Conservation (phyloP, 2,329 filamentous ascomycete species). For the Scytalidium sp. region DNA sequence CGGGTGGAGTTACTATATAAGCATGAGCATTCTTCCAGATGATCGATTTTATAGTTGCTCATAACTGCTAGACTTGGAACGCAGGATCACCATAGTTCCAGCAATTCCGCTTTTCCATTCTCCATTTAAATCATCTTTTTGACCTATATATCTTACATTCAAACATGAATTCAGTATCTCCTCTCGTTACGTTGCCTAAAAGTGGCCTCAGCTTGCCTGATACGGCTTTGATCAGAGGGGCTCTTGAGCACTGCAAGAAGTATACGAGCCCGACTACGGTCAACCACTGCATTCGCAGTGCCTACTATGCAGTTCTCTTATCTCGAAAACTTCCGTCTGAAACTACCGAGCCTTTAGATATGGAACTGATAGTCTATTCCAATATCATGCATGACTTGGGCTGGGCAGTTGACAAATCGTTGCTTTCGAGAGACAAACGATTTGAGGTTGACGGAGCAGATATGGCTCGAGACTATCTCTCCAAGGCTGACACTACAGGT, state of each 20-base stretch:
- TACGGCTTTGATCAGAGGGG: not conserved
- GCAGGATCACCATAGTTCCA: too few species aligned
- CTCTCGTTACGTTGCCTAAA: not conserved
- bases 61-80: too few species aligned
- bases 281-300: not conserved
- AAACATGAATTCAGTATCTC: not conserved
- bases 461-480: conserved; percentile 37
- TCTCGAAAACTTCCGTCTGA: not conserved
- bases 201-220: not conserved
- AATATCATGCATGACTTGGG: not conserved
- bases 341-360: not conserved
- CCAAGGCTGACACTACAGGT: conserved; percentile 11
- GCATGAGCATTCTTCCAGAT: too few species aligned
- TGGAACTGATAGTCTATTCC: not conserved
- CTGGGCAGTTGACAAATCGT: not conserved
- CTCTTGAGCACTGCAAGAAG: not conserved
- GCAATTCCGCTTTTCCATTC: too few species aligned
- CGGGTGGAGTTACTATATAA: too few species aligned
- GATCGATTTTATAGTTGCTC: too few species aligned
- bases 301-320: not conserved
- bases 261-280: not conserved
- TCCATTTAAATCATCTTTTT: too few species aligned
- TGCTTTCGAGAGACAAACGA: conserved; percentile 38
- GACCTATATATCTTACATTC: too few species aligned
- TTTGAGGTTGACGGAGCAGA: conserved; percentile 49